These are phyloP conservation scores for Entomophthora muscae DNA, from an alignment of 371 early-diverging fungal genomes.

Conservation along the genomic window DNA sequence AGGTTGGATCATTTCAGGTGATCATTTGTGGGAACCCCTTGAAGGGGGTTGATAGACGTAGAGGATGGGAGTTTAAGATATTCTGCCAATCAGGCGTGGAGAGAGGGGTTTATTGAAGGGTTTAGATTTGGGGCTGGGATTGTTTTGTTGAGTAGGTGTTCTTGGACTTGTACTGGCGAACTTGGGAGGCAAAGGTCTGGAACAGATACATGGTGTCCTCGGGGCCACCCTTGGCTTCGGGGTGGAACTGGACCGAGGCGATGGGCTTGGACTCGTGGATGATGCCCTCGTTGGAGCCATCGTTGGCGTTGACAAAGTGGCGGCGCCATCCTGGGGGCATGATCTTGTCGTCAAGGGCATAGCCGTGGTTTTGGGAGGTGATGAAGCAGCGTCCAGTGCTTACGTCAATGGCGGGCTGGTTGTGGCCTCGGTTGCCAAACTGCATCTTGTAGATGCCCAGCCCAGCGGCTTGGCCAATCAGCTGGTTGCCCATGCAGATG, in stretches of 20 bases:
- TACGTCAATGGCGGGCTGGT: slow-evolving; percentile 75
- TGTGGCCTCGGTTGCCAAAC: slow-evolving; percentile 93
- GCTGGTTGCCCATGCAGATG: slow-evolving; percentile 91
- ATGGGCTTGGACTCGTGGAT: slow-evolving; percentile 51
- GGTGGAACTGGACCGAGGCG: slow-evolving; percentile 88
- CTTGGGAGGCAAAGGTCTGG: slow-evolving; percentile 37
- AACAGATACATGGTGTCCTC: slow-evolving; percentile 78
- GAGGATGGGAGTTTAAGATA: too few relatives aligned
- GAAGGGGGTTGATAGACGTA: too few relatives aligned
- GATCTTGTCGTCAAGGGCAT: slow-evolving; percentile 52
- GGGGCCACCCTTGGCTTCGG: slow-evolving; percentile 89
- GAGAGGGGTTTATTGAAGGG: too few relatives aligned
- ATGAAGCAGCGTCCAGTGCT: slow-evolving; percentile 58
- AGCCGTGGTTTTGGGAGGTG: slow-evolving; percentile 94
- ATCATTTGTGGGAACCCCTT: too few relatives aligned
- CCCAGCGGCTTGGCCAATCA: slow-evolving; percentile 82
- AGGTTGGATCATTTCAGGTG: too few relatives aligned
- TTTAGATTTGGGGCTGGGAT: too few relatives aligned
- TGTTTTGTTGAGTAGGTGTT: too few relatives aligned
- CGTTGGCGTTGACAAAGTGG: slow-evolving; percentile 85
- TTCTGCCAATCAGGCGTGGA: too few relatives aligned
- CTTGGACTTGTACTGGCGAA: slow-evolving; percentile 22
- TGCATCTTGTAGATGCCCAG: slow-evolving; percentile 60
- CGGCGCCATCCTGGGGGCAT: slow-evolving; percentile 57
- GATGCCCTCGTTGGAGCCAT: slow-evolving; percentile 88